A percentile compares a stretch with the other conserved stretches of the same genome.
These are phyloP conservation scores for Ophiosphaerella herpotricha DNA, from an alignment of 2,329 filamentous ascomycete species.

Conservation along the genomic window DNA sequence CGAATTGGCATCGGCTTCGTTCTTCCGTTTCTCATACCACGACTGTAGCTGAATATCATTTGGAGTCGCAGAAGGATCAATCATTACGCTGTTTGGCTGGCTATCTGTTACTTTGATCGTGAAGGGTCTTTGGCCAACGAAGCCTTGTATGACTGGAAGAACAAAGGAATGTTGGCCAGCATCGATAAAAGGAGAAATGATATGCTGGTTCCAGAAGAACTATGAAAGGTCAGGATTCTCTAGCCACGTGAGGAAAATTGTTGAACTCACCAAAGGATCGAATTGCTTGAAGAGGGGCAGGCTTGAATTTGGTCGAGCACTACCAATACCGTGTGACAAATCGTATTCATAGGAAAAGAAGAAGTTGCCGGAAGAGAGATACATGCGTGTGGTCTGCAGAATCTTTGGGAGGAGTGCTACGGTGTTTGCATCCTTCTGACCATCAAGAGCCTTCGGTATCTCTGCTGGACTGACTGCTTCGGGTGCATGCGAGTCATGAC, in stretches of 20 bases:
- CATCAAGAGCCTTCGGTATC: conserved; percentile 41
- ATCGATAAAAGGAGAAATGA: conserved; percentile 74
- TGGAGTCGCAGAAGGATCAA: conserved; percentile 39
- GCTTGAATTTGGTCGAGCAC: conserved; percentile 50
- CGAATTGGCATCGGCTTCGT: conserved; percentile 21
- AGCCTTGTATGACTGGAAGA: conserved; percentile 89
- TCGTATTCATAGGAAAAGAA: conserved; percentile 96
- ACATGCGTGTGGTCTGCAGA: conserved; percentile 78
- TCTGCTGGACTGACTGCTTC: conserved; percentile 36
- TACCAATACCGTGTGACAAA: conserved; percentile 69
- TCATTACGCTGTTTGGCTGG: conserved; percentile 37
- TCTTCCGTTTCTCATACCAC: conserved; percentile 37
- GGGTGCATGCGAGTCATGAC: conserved; percentile 21
- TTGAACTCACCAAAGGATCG: conserved; percentile 63
- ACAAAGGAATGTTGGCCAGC: conserved; percentile 72
- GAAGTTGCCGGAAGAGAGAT: conserved; percentile 83
- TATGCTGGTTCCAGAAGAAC: conserved; percentile 90
- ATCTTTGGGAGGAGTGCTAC: conserved; percentile 74
- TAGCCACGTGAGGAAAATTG: not conserved
- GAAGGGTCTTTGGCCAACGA: conserved; percentile 85
- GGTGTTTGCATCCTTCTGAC: conserved; percentile 39
- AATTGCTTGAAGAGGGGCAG: conserved; percentile 72
- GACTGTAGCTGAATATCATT: conserved; percentile 44
- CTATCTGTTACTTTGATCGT: conserved; percentile 62
- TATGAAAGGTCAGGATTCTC: conserved; percentile 24